Evolutionary conservation across 441 rosid genomes (phyloP), one percentile per base, ranked within the genome.

Genomic region (Sinapis alba): DNA sequence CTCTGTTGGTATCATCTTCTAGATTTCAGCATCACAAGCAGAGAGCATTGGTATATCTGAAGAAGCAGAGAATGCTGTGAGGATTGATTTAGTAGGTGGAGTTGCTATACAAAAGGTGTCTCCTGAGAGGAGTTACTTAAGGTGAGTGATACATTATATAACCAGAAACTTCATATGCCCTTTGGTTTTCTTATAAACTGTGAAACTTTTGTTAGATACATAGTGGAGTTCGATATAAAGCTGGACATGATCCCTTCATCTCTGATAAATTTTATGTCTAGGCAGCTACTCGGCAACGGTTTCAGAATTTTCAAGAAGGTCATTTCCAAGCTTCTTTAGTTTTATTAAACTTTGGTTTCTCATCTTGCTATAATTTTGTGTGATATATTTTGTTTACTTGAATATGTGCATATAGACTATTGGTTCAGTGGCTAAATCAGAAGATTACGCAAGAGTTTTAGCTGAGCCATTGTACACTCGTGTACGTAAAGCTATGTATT

Each of bases 271-370:
- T 93, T 96, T 50, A 82, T 91, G 63, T 81, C 97, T 24, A 90
- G 99, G 83, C 97, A 96, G 87, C 92, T 96, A 61, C 34, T 93
- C 1, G 97, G 97, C 68, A 88, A 83, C 71, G 98, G 99, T 76
- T 96, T 96, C 84, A 82, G 78, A 81, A 91, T 90, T 41, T 96
- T 84, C 73, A 89, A 91, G 79, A 91, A 93, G 99, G 99, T 93
- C 18, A 0, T 1, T 3, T 60, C 8, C 26, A 19, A 19, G 38
- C 56, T 12, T 54, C 7, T 67, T 53, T 2, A 57, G 15, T 24
- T 73, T 73, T 21, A 54, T 12, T 3, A 51, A 12, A 24, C 11
- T 1, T 13, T 51, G 56, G 3, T 28, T 3, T 47, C 54, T 30
- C 6, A 5, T 26, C 21, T 47, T 7, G 56, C 11, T 50, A n/a